Evolutionary conservation across 208 protist genomes (phyloP).

Genomic region (Leishmania tropica): DNA sequence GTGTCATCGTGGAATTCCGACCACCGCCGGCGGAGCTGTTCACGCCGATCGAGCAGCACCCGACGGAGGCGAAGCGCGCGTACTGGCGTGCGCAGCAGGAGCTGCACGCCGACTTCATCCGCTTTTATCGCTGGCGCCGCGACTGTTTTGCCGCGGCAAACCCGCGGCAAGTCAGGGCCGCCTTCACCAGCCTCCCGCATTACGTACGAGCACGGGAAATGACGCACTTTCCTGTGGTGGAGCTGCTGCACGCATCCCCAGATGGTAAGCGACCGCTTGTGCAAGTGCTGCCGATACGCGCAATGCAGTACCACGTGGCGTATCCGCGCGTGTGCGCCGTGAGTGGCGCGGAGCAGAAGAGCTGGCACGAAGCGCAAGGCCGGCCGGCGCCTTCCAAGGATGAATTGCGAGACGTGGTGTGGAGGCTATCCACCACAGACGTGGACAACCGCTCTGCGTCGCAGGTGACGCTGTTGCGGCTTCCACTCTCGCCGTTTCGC

Average conservation of each 20-base stretch:
- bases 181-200: slow-evolving; percentile 30
- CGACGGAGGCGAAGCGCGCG: slow-evolving; percentile 11
- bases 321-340: slow-evolving; percentile 47
- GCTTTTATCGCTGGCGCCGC: slow-evolving; percentile 16
- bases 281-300: slow-evolving; percentile 34
- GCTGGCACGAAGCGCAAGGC: slow-evolving; percentile 11
- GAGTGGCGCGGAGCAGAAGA: slow-evolving; percentile 29
- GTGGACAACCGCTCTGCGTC: background rate
- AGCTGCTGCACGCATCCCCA: slow-evolving; percentile 8
- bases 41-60: slow-evolving; percentile 13
- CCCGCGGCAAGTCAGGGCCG: slow-evolving; percentile 2
- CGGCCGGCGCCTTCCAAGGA: background rate
- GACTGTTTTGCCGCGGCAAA: background rate
- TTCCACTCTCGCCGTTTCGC: slow-evolving; percentile 21
- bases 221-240: slow-evolving; percentile 37
- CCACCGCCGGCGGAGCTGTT: slow-evolving; percentile 29
- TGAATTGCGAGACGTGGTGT: background rate
- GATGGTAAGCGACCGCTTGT: background rate
- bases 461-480: slow-evolving; percentile 16
- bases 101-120: slow-evolving; percentile 24
- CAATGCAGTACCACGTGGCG: background rate
- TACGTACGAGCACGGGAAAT: slow-evolving; percentile 31
- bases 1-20: slow-evolving; percentile 41
- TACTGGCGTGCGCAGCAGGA: slow-evolving; percentile 20
- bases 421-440: background rate